Evolutionary conservation across 2,329 filamentous ascomycete species (phyloP).

Genomic region (Monilinia aucupariae): DNA sequence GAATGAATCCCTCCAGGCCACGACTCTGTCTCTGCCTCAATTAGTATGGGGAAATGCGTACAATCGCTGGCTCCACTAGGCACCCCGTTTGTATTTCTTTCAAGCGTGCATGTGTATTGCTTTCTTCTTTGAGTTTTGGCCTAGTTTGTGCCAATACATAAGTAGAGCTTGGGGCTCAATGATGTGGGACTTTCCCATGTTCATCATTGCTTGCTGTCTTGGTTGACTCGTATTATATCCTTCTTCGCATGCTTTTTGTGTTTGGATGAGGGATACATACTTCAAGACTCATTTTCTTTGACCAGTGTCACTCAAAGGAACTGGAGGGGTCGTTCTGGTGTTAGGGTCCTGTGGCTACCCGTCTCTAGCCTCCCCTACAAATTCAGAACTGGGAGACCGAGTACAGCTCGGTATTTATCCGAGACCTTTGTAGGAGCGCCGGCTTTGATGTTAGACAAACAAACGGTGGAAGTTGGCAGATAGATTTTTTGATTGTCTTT

Average conservation of each 20-base stretch:
- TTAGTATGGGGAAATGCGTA: not conserved
- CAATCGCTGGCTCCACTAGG: conserved; percentile 2
- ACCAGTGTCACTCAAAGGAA: conserved; percentile 6
- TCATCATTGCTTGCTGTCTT: not conserved
- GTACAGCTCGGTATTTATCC: conserved; percentile 13
- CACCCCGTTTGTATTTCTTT: conserved; percentile 1
- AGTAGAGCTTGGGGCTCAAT: not conserved
- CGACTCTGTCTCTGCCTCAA: not conserved
- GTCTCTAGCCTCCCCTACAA: conserved; percentile 1
- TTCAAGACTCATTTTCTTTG: not conserved
- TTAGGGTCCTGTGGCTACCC: conserved; percentile 9
- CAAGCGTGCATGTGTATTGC: not conserved
- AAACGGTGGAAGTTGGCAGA: not conserved
- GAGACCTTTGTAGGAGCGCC: conserved; percentile 12
- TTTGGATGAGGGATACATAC: not conserved
- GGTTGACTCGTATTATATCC: not conserved
- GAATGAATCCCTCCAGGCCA: not conserved
- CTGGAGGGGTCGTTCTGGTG: not conserved
- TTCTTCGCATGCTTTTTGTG: not conserved
- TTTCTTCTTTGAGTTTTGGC: not conserved
- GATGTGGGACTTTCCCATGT: not conserved
- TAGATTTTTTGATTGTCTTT: not conserved
- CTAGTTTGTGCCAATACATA: not conserved
- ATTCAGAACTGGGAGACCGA: conserved; percentile 4
- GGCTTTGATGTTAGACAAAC: conserved; percentile 8